Evolutionary conservation across 805 yeast genomes (phyloP), one percentile per base, ranked within the genome.

Genomic region (Spathaspora gorwiae): DNA sequence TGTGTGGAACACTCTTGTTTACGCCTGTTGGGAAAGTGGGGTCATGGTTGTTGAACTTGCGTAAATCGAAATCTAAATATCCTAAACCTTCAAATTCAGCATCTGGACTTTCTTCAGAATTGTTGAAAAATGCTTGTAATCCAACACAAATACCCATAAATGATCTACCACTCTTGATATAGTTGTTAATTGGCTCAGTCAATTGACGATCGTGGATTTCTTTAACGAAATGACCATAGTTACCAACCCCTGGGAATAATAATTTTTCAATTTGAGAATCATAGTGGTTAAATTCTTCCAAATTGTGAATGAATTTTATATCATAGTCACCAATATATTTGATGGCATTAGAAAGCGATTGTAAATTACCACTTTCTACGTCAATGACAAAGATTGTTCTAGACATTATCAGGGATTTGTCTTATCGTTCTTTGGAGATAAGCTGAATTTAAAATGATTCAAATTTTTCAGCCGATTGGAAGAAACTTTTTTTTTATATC

Each of bases 111-210:
- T 94, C 99, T 48, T 76, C 86, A 42, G 95, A 85, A 1, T 82
- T 80, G 13, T 65, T 64, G 57, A 92, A 89, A 33, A 94, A 72
- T 1, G 96, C 76, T 63, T 94, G 99, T 45, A 94, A 71, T 7
- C 99, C 99, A 37, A 94, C 98, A 70, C 99, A 94, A 50, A 94
- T 88, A 6, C 99, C 99, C 96, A 94, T 88, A 27, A 94, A 68
- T 12, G 95, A 88, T 55, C 81, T 81, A 1, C 96, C 97, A n/a
- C 85, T 70, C 7, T 71, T 65, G 33, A 90, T 81, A 56, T 88
- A 90, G 38, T 75, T 64, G 43, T 66, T 68, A 26, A 95, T 67
- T 0, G 95, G 95, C 33, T 70, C 76, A 11, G 74, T 80, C 48
- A 92, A 80, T 0, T 82, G 79, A 47, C 85, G 75, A 4, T 70